A percentile compares a stretch with the other conserved stretches of the same genome.
Conservation (phyloP, 805 yeast species). For the Sungouiella thailandica region DNA sequence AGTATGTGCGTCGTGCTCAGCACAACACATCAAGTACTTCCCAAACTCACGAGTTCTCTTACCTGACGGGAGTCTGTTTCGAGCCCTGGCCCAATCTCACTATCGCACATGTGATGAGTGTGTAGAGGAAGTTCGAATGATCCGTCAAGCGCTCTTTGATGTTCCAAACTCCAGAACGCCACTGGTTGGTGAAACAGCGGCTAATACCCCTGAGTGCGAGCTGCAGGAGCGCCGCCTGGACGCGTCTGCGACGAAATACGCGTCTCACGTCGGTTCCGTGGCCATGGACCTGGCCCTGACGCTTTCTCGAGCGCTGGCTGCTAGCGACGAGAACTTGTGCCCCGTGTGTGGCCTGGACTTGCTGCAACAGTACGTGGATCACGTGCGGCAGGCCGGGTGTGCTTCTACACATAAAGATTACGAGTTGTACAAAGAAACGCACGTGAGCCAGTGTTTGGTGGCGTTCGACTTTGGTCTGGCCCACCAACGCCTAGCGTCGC, state of each 20-base stretch:
- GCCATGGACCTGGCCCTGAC: conserved; percentile 17
- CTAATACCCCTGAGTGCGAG: conserved; percentile 3
- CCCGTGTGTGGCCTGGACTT: conserved; percentile 39
- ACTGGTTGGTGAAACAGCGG: not conserved
- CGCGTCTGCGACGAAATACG: conserved; percentile 14
- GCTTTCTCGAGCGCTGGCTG: conserved; percentile 15
- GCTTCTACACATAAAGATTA: conserved; percentile 17
- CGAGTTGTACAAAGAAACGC: conserved; percentile 50
- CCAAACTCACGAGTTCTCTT: conserved; percentile 15
- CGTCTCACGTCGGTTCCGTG: conserved; percentile 15
- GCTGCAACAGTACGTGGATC: conserved; percentile 16
- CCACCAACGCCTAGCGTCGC: conserved; percentile 39
- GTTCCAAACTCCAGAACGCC: not conserved
- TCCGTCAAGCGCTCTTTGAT: conserved; percentile 15
- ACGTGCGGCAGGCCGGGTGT: conserved; percentile 9
- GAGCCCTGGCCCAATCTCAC: conserved; percentile 9
- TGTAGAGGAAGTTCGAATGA: conserved; percentile 44
- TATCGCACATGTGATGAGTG: conserved; percentile 78
- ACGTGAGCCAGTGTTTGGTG: conserved; percentile 69
- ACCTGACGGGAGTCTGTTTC: conserved; percentile 11
- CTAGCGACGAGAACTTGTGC: conserved; percentile 32
- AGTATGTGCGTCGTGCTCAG: conserved; percentile 68
- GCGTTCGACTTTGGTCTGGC: conserved; percentile 62
- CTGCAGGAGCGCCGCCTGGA: conserved; percentile 4
- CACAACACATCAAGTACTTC: conserved; percentile 35